Conservation (phyloP, 2,329 filamentous ascomycete species). For the Pestalotiopsis sp. region DNA sequence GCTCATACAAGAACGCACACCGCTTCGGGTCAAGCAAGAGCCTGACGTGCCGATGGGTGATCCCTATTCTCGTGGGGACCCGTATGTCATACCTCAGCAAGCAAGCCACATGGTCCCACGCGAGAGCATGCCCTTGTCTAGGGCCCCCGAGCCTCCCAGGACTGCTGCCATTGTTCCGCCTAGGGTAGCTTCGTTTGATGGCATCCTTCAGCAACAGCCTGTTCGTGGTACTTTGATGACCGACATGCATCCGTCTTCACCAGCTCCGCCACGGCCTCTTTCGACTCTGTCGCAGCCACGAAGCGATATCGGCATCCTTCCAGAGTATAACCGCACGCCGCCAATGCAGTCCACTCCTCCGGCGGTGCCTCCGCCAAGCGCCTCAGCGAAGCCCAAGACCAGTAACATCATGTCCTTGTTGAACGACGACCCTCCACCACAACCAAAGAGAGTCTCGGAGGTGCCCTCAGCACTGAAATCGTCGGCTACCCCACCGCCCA, state of each 20-base stretch:
- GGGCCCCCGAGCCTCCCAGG: conserved; percentile 45
- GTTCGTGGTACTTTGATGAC: conserved; percentile 38
- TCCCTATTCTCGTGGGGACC: conserved; percentile 39
- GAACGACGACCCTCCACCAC: conserved; percentile 57
- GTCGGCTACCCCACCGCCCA: conserved; percentile 55
- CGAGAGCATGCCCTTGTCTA: conserved; percentile 40
- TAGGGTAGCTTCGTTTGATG: conserved; percentile 32
- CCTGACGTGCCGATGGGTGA: conserved; percentile 39
- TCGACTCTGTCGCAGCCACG: conserved; percentile 29
- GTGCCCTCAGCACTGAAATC: conserved; percentile 40
- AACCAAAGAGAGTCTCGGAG: conserved; percentile 51
- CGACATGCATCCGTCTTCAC: conserved; percentile 40
- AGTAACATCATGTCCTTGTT: conserved; percentile 64
- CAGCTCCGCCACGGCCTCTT: conserved; percentile 36
- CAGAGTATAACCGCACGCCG: conserved; percentile 32
- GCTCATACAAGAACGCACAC: conserved; percentile 29
- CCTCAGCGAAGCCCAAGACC: conserved; percentile 50
- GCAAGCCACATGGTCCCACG: conserved; percentile 38
- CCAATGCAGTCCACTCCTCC: conserved; percentile 35
- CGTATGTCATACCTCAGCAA: conserved; percentile 39
- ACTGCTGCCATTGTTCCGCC: conserved; percentile 30
- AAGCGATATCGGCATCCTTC: conserved; percentile 26
- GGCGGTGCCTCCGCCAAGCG: conserved; percentile 36
- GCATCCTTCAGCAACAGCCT: conserved; percentile 39
- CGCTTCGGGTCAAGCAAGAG: conserved; percentile 50